Evolutionary conservation across 805 yeast species (phyloP).

Genomic region (Sungouiozyma ichnusensis): DNA sequence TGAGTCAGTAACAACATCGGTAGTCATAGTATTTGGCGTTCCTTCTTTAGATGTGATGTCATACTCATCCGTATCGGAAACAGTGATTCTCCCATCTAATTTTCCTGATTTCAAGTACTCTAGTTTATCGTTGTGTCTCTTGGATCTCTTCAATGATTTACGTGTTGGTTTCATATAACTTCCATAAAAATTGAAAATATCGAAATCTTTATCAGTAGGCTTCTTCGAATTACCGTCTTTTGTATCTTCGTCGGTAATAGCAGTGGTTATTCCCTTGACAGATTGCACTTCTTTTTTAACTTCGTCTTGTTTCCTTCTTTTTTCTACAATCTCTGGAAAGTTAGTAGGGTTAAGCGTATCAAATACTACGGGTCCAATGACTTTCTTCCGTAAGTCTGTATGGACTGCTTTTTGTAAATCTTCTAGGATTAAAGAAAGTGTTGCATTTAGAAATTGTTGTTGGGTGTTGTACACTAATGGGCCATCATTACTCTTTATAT

Average conservation of each 20-base stretch:
- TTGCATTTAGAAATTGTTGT: slow-evolving; percentile 42
- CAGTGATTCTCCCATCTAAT: slow-evolving; percentile 18
- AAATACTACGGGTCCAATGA: slow-evolving; percentile 59
- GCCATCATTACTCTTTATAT: slow-evolving; percentile 1
- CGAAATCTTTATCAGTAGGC: slow-evolving; percentile 29
- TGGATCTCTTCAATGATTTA: neutral
- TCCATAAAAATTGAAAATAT: slow-evolving; percentile 28
- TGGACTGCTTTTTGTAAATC: slow-evolving; percentile 55
- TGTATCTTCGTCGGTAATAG: slow-evolving; percentile 16
- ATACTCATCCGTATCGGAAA: slow-evolving; percentile 22
- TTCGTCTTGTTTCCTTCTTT: slow-evolving; percentile 24
- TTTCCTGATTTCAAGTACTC: slow-evolving; percentile 8
- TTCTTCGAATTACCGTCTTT: slow-evolving; percentile 3
- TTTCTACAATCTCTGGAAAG: slow-evolving; percentile 40
- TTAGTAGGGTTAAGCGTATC: slow-evolving; percentile 48
- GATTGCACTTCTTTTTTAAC: slow-evolving; percentile 11
- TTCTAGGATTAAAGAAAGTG: slow-evolving; percentile 45
- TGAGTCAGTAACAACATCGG: slow-evolving; percentile 6
- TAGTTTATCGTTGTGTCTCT: slow-evolving; percentile 11
- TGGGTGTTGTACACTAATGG: slow-evolving; percentile 11
- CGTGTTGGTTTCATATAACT: slow-evolving; percentile 8
- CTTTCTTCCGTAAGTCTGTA: slow-evolving; percentile 63
- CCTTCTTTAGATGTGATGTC: slow-evolving; percentile 17
- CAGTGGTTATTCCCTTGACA: slow-evolving; percentile 4
- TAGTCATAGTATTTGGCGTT: slow-evolving; percentile 7